Base-by-base conservation (phyloP, 1,284 basidiomycete species). In the Cryptococcus floricola region DNA sequence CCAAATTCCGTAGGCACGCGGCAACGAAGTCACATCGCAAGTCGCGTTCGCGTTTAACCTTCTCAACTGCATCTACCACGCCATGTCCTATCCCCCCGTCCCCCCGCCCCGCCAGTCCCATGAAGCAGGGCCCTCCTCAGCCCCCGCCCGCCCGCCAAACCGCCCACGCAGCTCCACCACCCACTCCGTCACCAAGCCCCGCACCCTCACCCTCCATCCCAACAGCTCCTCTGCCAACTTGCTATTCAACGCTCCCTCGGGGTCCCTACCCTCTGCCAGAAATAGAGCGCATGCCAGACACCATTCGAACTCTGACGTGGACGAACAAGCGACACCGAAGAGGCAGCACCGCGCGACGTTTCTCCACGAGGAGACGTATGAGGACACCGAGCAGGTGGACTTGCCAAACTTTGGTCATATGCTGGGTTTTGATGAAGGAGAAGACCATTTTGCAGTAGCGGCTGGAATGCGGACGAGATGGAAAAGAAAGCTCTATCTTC, bases 351-450 rank as follows among this genome's bases (percentile, higher is more conserved):
- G 48, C 31, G 63, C 61, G 13, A 48, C 54, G 2, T 65, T 65
- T 48, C 52, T 65, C 4, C 51, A 47, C n/a, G 65, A 63, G 41
- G 62, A 64, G 41, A 25, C n/a, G 13, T 50, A n/a, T 16, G 27
- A 27, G 7, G 60, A 56, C 42, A 25, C 56, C 3, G 73, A 77
- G 45, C 62, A 73, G 48, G 75, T 77, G 2, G 64, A 70, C 13
- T 57, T 77, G n/a, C 76, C 76, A 0, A 70, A 77, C 52, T 70
- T 77, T 51, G 70, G 69, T 1, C 71, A 73, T 38, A 68, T 77
- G 57, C 59, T 77, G 12, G 76, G 76, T 0, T 67, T 76, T 47
- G 61, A 63, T 39, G 72, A 72, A 34, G 71, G 66, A 14, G 76
- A 77, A 50, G 76, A 78, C 54, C 72, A 73, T 53, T 77, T 73